phyloP scores from a whole-genome alignment of 257 asterid genomes.

The Sherardia arvensis region DNA sequence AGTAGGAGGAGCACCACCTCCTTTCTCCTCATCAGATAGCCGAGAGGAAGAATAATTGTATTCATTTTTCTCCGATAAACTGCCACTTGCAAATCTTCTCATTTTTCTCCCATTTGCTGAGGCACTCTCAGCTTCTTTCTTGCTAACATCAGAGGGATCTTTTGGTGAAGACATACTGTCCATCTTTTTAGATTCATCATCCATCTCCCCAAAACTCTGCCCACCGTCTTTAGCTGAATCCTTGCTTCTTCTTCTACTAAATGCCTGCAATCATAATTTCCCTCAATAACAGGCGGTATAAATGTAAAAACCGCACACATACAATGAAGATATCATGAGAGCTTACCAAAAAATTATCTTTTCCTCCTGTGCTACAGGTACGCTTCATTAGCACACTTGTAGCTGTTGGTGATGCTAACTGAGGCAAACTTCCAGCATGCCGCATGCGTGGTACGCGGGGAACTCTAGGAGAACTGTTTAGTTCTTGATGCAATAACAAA shows the following conservation, averaged over 20 bases:
- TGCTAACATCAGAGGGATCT: constrained; percentile 38
- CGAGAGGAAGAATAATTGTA: constrained; percentile 30
- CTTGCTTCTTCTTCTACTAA: constrained; percentile 64
- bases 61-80: constrained; percentile 53
- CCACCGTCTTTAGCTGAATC: constrained; percentile 55
- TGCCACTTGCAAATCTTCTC: constrained; percentile 33
- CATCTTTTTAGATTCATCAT: constrained; percentile 50
- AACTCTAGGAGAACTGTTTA: constrained; percentile 96
- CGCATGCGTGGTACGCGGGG: constrained; percentile 97
- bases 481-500: constrained; percentile 89
- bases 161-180: constrained; percentile 45
- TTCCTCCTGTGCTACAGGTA: constrained; percentile 60
- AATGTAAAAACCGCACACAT: too few species aligned
- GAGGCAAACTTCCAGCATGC: constrained; percentile 89
- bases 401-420: constrained; percentile 56
- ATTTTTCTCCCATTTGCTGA: constrained; percentile 35
- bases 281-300: background rate
- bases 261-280: constrained; percentile 30
- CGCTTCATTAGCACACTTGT: constrained; percentile 68
- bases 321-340: constrained; percentile 3
- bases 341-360: constrained; percentile 66
- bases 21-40: constrained; percentile 52
- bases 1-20: constrained; percentile 36
- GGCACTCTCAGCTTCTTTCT: constrained; percentile 47
- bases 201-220: constrained; percentile 37